These are phyloP conservation scores for Penicillium fuscoglaucum DNA, from an alignment of 2,329 filamentous ascomycete species.

Conservation along the genomic window DNA sequence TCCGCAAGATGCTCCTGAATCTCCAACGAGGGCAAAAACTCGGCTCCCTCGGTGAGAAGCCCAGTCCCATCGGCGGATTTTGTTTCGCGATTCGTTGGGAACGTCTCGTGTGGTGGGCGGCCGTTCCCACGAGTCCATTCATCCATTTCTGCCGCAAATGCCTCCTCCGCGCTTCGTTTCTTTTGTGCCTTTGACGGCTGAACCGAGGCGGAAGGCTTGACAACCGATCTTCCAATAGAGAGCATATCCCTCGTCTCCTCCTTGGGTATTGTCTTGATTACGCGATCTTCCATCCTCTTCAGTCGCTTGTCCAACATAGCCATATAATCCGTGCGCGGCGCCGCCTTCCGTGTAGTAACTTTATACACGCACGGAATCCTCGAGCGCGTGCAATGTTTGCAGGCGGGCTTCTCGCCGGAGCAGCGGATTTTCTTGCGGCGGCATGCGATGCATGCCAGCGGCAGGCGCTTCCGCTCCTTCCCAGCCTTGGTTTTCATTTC, in stretches of 20 bases:
- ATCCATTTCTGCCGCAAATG: constrained; percentile 78
- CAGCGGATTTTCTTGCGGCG: constrained; percentile 97
- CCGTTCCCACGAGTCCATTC: constrained; percentile 70
- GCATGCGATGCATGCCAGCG: constrained; percentile 92
- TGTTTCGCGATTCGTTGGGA: constrained; percentile 56
- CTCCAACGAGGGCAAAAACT: constrained; percentile 78
- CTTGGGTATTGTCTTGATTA: constrained; percentile 92
- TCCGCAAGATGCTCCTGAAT: constrained; percentile 92
- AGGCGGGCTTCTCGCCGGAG: constrained; percentile 95
- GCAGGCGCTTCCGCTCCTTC: constrained; percentile 90
- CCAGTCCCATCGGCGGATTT: constrained; percentile 73
- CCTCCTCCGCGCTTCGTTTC: constrained; percentile 83
- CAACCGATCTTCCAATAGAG: constrained; percentile 73
- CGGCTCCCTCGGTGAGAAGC: constrained; percentile 76
- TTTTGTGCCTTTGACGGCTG: constrained; percentile 62
- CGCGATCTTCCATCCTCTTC: constrained; percentile 96
- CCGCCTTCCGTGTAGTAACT: constrained; percentile 89
- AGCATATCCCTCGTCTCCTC: constrained; percentile 70
- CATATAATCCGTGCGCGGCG: constrained; percentile 97
- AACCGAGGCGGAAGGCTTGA: constrained; percentile 72
- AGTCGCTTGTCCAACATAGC: constrained; percentile 95
- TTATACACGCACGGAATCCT: constrained; percentile 97
- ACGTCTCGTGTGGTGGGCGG: constrained; percentile 50
- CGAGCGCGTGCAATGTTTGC: constrained; percentile 91
- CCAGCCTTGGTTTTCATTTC: constrained; percentile 89